Evolutionary conservation across 805 yeast species (phyloP), one percentile per base, ranked within the genome.

Genomic region (Yarrowia sp.): DNA sequence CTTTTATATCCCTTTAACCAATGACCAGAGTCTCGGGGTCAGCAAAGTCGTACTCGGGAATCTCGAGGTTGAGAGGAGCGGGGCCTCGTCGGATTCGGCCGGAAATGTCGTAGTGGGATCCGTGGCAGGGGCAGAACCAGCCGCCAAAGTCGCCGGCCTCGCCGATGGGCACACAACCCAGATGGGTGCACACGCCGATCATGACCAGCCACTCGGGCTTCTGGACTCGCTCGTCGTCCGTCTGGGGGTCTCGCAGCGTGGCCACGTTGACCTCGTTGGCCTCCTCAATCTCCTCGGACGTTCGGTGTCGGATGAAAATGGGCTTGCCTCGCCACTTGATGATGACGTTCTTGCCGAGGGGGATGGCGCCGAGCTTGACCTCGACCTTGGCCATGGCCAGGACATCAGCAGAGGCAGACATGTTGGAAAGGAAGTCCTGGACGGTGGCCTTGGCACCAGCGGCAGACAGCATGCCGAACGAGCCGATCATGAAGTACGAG

Each of bases 111-210:
- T 94, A 94, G 79, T 96, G 99, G 75, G 98, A 93, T 84, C 99
- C 99, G 84, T 96, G 99, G 83, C 99, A 94, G 68, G 99, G 99
- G 80, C 99, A 94, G 93, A 94, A 94, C 99, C 99, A 94, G 77
- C 99, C 99, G 77, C 97, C 98, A 72, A 84, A 94, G 79, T 94
- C 99, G 80, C 99, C 99, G 69, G 97, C 87, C 81, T 94, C 98
- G 76, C 99, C 99, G 73, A 94, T 94, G 70, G 99, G 99, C 66
- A 94, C 99, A 87, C 99, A 94, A 78, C 99, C 99, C 83, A 94
- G 86, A 78, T 94, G 99, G 69, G 99, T 94, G 84, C 99, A 94
- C 77, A 94, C 93, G 81, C 99, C 99, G 80, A 94, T 78, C 99
- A 94, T 94, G 77, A 94, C 84, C 75, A 94, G 85, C 99, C 99